Evolutionary conservation across 2,329 filamentous ascomycete species (phyloP).

Genomic region (Colletotrichum noveboracense): DNA sequence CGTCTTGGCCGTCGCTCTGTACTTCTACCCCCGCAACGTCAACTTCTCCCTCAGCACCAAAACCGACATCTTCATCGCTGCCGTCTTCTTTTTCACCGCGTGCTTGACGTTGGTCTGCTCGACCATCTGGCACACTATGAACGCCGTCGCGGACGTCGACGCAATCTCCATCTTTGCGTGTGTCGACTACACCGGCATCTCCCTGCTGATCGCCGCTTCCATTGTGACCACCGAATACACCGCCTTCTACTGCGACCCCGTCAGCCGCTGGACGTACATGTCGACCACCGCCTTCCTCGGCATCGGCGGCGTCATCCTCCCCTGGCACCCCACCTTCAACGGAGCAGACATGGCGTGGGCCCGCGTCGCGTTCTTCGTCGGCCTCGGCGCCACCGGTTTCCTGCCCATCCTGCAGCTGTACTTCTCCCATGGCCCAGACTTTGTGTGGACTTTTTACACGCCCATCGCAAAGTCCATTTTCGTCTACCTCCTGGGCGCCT

Average conservation of each 20-base stretch:
- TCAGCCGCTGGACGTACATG: constrained; percentile 88
- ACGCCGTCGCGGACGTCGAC: constrained; percentile 87
- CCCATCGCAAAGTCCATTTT: constrained; percentile 83
- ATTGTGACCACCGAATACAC: constrained; percentile 99
- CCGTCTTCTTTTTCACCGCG: constrained; percentile 94
- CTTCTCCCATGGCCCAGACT: constrained; percentile 76
- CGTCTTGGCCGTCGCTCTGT: constrained; percentile 88
- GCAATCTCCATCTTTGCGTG: constrained; percentile 96
- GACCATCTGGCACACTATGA: constrained; percentile 99
- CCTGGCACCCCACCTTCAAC: constrained; percentile 97
- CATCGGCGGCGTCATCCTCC: constrained; percentile 85
- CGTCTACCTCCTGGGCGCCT: constrained; percentile 85
- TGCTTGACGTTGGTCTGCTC: constrained; percentile 95
- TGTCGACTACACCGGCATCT: constrained; percentile 98
- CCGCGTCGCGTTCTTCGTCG: constrained; percentile 89
- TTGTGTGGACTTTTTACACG: constrained; percentile 89
- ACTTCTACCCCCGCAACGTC: constrained; percentile 88
- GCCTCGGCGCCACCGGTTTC: constrained; percentile 86
- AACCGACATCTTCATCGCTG: constrained; percentile 87
- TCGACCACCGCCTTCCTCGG: constrained; percentile 80
- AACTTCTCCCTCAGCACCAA: constrained; percentile 90
- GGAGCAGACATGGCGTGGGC: constrained; percentile 90
- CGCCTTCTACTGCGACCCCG: constrained; percentile 95
- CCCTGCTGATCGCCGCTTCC: constrained; percentile 89
- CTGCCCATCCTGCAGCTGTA: constrained; percentile 86